Evolutionary conservation across 495 filamentous ascomycete species (phyloP).

Genomic region (Podospora didyma): DNA sequence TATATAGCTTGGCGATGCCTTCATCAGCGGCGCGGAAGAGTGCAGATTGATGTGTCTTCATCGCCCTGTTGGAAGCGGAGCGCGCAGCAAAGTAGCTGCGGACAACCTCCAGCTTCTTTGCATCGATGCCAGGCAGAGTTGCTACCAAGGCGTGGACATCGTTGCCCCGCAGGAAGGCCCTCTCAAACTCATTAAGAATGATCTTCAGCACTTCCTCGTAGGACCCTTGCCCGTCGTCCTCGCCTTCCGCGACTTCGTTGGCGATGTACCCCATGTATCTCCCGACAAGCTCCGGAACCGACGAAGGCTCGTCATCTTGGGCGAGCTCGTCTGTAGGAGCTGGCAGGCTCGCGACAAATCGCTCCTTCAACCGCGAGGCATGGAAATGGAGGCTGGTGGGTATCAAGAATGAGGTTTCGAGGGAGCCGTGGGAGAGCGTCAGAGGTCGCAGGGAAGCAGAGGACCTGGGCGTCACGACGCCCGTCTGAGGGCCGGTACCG

Average conservation of each 20-base stretch:
- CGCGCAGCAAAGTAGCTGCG: constrained; percentile 87
- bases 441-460: constrained; percentile 84
- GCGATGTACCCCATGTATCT: constrained; percentile 88
- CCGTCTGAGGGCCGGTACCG: constrained; percentile 79
- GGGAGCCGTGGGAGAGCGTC: constrained; percentile 83
- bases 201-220: constrained; percentile 86
- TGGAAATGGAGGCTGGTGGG: constrained; percentile 94
- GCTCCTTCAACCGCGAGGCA: constrained; percentile 85
- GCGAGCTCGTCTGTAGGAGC: constrained; percentile 93
- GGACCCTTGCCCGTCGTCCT: constrained; percentile 79
- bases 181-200: constrained; percentile 89
- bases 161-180: constrained; percentile 89
- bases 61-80: constrained; percentile 72
- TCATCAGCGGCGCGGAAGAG: constrained; percentile 85
- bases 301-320: constrained; percentile 96
- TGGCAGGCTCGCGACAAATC: constrained; percentile 78
- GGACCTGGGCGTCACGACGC: constrained; percentile 89
- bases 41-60: constrained; percentile 87
- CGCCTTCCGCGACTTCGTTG: constrained; percentile 79
- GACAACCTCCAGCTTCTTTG: constrained; percentile 85
- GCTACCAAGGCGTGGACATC: constrained; percentile 90
- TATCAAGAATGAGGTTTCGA: constrained; percentile 91
- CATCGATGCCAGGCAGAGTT: constrained; percentile 75
- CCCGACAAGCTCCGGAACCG: constrained; percentile 81
- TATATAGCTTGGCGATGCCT: constrained; percentile 73